These are phyloP conservation scores for Colletotrichum paranaense DNA, from an alignment of 2,329 filamentous ascomycete genomes.

Conservation along the genomic window DNA sequence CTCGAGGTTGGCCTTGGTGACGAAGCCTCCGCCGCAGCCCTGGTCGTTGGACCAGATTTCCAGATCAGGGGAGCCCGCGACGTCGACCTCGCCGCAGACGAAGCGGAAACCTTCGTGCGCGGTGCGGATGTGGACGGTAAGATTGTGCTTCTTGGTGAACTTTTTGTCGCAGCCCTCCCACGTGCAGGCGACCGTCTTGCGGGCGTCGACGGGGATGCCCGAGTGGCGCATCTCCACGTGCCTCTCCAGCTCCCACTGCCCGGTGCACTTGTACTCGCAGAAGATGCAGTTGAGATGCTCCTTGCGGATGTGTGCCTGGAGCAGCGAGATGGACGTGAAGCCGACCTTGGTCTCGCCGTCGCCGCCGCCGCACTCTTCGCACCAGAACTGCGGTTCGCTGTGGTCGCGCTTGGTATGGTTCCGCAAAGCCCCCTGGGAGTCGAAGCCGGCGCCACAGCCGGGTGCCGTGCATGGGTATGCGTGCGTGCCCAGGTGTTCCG, in stretches of 20 bases:
- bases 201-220: slow-evolving; percentile 68
- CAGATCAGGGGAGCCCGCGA: slow-evolving; percentile 68
- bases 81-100: slow-evolving; percentile 78
- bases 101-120: slow-evolving; percentile 83
- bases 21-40: slow-evolving; percentile 81
- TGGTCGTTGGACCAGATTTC: slow-evolving; percentile 71
- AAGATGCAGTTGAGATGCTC: slow-evolving; percentile 81
- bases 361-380: slow-evolving; percentile 73
- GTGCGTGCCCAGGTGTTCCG: slow-evolving; percentile 77
- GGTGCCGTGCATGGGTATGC: slow-evolving; percentile 76
- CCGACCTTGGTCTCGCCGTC: slow-evolving; percentile 59
- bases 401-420: slow-evolving; percentile 79
- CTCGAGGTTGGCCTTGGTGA: slow-evolving; percentile 81
- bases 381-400: slow-evolving; percentile 77
- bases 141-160: slow-evolving; percentile 87
- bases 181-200: slow-evolving; percentile 75
- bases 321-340: slow-evolving; percentile 78
- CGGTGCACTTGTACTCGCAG: slow-evolving; percentile 76
- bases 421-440: slow-evolving; percentile 77
- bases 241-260: slow-evolving; percentile 74
- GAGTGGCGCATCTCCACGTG: slow-evolving; percentile 86
- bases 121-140: slow-evolving; percentile 81
- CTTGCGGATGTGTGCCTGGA: slow-evolving; percentile 79
- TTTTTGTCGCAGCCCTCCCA: slow-evolving; percentile 76
- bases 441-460: slow-evolving; percentile 76